phyloP scores from a whole-genome alignment of 306 rosid genomes.

The Gleditsia sinensis region DNA sequence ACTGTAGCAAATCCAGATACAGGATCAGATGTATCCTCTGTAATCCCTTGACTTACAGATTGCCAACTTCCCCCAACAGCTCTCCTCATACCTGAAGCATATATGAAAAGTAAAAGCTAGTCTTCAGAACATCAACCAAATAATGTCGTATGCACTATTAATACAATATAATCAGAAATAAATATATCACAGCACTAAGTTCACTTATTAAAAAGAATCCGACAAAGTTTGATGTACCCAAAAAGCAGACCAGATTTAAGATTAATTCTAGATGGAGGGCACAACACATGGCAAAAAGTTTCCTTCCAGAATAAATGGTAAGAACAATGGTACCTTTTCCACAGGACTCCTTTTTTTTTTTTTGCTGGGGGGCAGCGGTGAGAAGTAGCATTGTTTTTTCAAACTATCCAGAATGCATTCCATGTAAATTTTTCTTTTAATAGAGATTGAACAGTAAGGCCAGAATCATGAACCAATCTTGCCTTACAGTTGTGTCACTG shows the following conservation, averaged over 20 bases:
- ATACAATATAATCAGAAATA: conserved; percentile 14
- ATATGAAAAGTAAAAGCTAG: conserved; percentile 29
- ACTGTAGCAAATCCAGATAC: conserved; percentile 97
- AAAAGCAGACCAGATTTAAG: neutral
- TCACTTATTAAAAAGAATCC: neutral
- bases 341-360: neutral
- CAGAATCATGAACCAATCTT: neutral
- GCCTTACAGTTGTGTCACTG: neutral
- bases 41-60: conserved; percentile 93
- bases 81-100: conserved; percentile 76
- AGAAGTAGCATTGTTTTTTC: too few species aligned
- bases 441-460: neutral
- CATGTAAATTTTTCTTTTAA: neutral
- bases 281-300: neutral
- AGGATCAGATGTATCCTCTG: conserved; percentile 93
- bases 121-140: conserved; percentile 20
- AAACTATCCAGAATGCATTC: too few species aligned
- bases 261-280: conserved; percentile 1
- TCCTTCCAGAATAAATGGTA: neutral
- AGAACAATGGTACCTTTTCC: neutral
- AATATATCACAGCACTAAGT: conserved; percentile 1
- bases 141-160: neutral
- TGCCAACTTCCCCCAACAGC: conserved; percentile 85
- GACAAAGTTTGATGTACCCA: neutral
- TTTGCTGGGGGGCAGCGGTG: too few species aligned